Conservation (phyloP, 1,139 yeast genomes). For the Sugiyamaella sp. region DNA sequence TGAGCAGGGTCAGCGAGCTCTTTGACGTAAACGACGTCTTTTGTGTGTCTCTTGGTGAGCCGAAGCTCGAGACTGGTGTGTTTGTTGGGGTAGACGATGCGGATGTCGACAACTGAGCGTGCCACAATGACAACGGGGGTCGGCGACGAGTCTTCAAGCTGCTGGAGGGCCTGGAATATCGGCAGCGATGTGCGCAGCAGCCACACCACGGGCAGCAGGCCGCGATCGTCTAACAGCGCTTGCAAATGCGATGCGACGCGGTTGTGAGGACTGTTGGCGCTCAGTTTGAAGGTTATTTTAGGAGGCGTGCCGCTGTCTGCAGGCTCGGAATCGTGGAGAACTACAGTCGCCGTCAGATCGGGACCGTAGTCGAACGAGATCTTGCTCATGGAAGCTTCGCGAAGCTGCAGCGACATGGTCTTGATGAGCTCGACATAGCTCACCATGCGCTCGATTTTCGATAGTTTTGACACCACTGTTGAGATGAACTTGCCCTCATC, state of each 20-base stretch:
- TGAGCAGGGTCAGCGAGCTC: constrained; percentile 17
- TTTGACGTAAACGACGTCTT: constrained; percentile 22
- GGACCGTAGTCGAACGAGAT: constrained; percentile 36
- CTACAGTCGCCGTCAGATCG: constrained; percentile 30
- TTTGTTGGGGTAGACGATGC: constrained; percentile 23
- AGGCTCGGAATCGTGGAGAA: constrained; percentile 10
- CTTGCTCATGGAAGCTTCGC: constrained; percentile 37
- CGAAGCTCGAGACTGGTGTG: constrained; percentile 21
- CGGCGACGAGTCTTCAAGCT: constrained; percentile 21
- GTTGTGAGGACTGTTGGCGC: constrained; percentile 33
- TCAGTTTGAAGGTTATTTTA: background rate
- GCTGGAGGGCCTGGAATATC: constrained; percentile 33
- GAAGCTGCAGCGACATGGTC: constrained; percentile 33
- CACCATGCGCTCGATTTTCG: constrained; percentile 39
- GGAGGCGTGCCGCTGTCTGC: background rate
- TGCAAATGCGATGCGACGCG: constrained; percentile 33
- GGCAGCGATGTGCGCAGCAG: constrained; percentile 36
- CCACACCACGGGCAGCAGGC: constrained; percentile 38
- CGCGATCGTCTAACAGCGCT: constrained; percentile 32
- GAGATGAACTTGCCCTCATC: constrained; percentile 26
- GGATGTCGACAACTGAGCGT: constrained; percentile 25
- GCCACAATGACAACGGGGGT: constrained; percentile 23
- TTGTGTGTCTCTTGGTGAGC: constrained; percentile 16
- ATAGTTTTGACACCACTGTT: constrained; percentile 28
- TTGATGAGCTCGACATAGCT: constrained; percentile 37